Conservation (phyloP, 2,329 filamentous ascomycete species). For the Emergomyces orientalis region DNA sequence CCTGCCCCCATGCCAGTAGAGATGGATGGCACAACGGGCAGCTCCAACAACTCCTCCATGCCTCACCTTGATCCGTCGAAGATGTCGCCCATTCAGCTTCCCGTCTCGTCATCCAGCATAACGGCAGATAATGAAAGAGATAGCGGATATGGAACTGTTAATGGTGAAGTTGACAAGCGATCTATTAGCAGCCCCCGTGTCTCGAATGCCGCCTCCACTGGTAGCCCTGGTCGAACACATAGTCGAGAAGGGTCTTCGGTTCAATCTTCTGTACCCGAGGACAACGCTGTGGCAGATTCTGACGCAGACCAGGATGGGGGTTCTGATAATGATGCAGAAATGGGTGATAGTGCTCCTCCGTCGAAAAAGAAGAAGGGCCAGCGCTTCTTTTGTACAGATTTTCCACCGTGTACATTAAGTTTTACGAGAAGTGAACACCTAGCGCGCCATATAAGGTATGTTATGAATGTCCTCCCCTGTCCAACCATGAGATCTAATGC, state of each 20-base stretch:
- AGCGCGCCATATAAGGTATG: constrained; percentile 81
- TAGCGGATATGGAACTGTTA: constrained; percentile 3
- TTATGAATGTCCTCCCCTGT: constrained; percentile 11
- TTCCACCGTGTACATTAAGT: constrained; percentile 84
- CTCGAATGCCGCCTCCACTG: constrained; percentile 1
- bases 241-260: constrained; percentile 7
- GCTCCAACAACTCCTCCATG: constrained; percentile 48
- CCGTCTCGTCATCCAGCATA: background rate
- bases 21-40: constrained; percentile 32
- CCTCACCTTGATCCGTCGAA: constrained; percentile 31
- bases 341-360: constrained; percentile 54
- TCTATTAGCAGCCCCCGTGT: background rate
- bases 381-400: constrained; percentile 92
- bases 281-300: constrained; percentile 68
- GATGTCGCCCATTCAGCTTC: background rate
- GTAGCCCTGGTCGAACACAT: constrained; percentile 1
- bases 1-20: constrained; percentile 37
- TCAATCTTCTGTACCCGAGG: constrained; percentile 34
- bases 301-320: constrained; percentile 53
- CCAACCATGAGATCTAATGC: background rate
- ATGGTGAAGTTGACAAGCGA: background rate
- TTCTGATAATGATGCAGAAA: constrained; percentile 57
- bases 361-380: constrained; percentile 95
- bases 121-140: constrained; percentile 1
- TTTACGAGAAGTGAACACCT: constrained; percentile 95